Evolutionary conservation across 139 green algal genomes (phyloP).

Genomic region (Micractinium sp.): DNA sequence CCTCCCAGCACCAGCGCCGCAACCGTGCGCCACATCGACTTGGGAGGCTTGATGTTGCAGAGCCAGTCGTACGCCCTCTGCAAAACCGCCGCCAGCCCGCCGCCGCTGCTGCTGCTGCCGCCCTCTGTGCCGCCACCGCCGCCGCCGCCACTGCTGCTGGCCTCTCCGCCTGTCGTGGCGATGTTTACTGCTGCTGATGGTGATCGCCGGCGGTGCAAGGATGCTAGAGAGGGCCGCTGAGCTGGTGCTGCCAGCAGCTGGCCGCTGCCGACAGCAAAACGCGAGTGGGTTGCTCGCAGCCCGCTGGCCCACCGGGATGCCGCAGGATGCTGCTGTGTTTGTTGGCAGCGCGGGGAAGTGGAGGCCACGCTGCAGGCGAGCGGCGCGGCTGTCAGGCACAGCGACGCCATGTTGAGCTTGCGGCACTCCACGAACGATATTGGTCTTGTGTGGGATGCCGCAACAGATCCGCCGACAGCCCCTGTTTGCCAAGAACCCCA

Average conservation of each 20-base stretch:
- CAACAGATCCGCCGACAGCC: too few relatives aligned
- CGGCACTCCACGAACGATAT: too few relatives aligned
- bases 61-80: constrained; percentile 11
- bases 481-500: too few relatives aligned
- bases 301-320: background rate
- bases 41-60: constrained; percentile 61
- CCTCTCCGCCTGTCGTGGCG: background rate
- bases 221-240: background rate
- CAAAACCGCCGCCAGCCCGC: background rate
- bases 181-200: background rate
- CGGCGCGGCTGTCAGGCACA: background rate
- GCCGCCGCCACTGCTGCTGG: background rate
- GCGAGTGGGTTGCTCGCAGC: background rate
- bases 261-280: background rate
- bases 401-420: too few relatives aligned
- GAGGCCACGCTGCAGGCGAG: background rate
- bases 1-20: constrained; percentile 82
- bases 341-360: background rate
- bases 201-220: background rate
- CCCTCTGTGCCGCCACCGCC: background rate
- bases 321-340: background rate
- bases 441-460: too few relatives aligned
- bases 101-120: background rate
- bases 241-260: background rate
- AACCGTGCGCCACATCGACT: constrained; percentile 81